Conservation (phyloP, 2,329 filamentous ascomycete genomes). For the Pseudopyricularia cyperi region DNA sequence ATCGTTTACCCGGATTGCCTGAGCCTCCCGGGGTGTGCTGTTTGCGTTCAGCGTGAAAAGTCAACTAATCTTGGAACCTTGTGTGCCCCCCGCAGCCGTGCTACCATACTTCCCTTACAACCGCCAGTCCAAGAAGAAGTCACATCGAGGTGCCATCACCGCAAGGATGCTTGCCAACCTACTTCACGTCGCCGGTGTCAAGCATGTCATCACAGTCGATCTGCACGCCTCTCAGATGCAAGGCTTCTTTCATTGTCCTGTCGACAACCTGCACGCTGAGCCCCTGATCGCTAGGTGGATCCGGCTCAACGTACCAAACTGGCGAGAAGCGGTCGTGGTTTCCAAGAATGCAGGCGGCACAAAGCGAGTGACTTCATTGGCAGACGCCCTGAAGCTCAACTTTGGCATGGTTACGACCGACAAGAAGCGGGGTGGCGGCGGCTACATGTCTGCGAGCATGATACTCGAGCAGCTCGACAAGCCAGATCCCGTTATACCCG, state of each 20-base stretch:
- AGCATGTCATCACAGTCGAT: constrained; percentile 96
- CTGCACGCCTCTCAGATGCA: constrained; percentile 98
- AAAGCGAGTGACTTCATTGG: constrained; percentile 90
- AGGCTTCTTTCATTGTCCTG: constrained; percentile 94
- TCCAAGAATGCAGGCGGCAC: constrained; percentile 97
- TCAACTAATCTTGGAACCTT: not conserved
- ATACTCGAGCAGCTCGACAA: constrained; percentile 58
- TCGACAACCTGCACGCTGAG: constrained; percentile 94
- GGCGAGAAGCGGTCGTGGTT: constrained; percentile 87
- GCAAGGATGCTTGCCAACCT: constrained; percentile 95
- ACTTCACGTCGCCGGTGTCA: constrained; percentile 82
- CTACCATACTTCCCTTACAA: constrained; percentile 98
- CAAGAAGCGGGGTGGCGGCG: constrained; percentile 38
- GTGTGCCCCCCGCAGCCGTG: constrained; percentile 44
- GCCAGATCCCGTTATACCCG: constrained; percentile 24
- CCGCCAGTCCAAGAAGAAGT: constrained; percentile 98
- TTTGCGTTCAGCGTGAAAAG: not conserved
- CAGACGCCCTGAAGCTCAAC: constrained; percentile 91
- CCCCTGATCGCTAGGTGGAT: constrained; percentile 95
- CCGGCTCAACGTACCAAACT: constrained; percentile 70
- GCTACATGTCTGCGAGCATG: constrained; percentile 64
- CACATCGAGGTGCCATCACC: constrained; percentile 88
- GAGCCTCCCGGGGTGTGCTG: not conserved
- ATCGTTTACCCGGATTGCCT: constrained; percentile 4
- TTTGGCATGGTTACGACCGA: constrained; percentile 94